Percentiles rank a stretch among this genome's conserved stretches.
Evolutionary conservation across 2,329 filamentous ascomycete species (phyloP).

Genomic region (Cryoendolithus antarcticus): DNA sequence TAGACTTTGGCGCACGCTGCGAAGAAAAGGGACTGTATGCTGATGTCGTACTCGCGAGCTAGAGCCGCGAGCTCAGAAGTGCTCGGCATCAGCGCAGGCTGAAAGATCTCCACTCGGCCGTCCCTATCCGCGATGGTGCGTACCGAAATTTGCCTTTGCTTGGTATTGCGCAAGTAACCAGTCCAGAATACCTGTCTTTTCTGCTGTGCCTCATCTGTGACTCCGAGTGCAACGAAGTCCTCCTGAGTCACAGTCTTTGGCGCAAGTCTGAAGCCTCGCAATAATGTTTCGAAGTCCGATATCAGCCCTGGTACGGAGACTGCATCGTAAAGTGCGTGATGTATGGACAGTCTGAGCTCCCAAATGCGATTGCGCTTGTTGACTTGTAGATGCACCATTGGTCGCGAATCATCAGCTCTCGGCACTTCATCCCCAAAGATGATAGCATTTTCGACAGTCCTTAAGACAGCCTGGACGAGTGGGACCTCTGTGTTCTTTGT

Average conservation of each 20-base stretch:
- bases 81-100: slow-evolving; percentile 34
- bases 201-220: slow-evolving; percentile 1
- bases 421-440: slow-evolving; percentile 9
- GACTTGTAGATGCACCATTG: slow-evolving; percentile 14
- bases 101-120: slow-evolving; percentile 33
- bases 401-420: slow-evolving; percentile 5
- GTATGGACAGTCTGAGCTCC: slow-evolving; percentile 43
- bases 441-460: slow-evolving; percentile 24
- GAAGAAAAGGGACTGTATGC: slow-evolving; percentile 63
- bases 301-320: slow-evolving; percentile 60
- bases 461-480: slow-evolving; percentile 52
- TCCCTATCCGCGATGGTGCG: slow-evolving; percentile 10
- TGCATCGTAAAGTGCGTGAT: slow-evolving; percentile 83
- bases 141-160: slow-evolving; percentile 9
- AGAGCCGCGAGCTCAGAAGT: slow-evolving; percentile 29
- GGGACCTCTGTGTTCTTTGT: slow-evolving; percentile 37
- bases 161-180: slow-evolving; percentile 29
- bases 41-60: slow-evolving; percentile 45
- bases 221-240: slow-evolving; percentile 29
- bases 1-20: slow-evolving; percentile 52
- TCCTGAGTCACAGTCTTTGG: slow-evolving; percentile 21
- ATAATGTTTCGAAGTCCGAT: slow-evolving; percentile 33
- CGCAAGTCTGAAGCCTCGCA: slow-evolving; percentile 21
- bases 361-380: slow-evolving; percentile 8
- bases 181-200: slow-evolving; percentile 38